Evolutionary conservation across 164 flowering plant genomes (phyloP), one percentile per base, ranked within the genome.

Genomic region (Tetrastigma voinierianum): DNA sequence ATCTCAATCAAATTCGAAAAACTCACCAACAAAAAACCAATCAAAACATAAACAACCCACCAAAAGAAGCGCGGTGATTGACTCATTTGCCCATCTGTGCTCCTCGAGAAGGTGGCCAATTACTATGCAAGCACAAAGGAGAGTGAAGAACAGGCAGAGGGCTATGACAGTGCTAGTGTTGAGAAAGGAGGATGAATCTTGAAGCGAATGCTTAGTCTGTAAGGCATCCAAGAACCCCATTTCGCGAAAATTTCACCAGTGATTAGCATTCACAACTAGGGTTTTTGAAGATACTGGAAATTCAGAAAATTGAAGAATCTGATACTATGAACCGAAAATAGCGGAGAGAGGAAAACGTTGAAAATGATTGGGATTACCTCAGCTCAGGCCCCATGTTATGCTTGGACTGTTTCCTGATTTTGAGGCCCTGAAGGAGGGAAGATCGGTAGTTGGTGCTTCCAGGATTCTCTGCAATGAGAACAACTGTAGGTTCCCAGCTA

Each of bases 61-160:
- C 86, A 87, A 23, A 53, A 85, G 71, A 67, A 87, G 80, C 6
- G 91, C 81, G 1, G 84, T 77, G 72, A 74, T 83, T 7, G 91
- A 87, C 49, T 87, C 91, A 24, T 85, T 85, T 7, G 84, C 83
- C 91, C 91, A 87, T 21, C 81, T 75, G 57, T 82, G 72, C 70
- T 83, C 87, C 58, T 83, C 86, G 8, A 85, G 74, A 9, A 87
- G 80, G 57, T 85, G 91, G 10, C 91, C 91, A 13, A 82, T 73
- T 25, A 87, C 66, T 43, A 87, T 82, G 58, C 89, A 85, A 17
- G 75, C 80, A 45, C 86, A 83, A 60, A 85, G 83, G 7, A 87
- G 81, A 12, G 75, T 24, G 47, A 84, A 77, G 78, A 84, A 85
- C 64, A 78, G 51, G 15, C 71, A 57, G 10, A 83, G 67, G 10